A percentile compares a stretch with the other conserved stretches of the same genome.
Conservation (phyloP, 257 asterid genomes). For the Solanum piurae region DNA sequence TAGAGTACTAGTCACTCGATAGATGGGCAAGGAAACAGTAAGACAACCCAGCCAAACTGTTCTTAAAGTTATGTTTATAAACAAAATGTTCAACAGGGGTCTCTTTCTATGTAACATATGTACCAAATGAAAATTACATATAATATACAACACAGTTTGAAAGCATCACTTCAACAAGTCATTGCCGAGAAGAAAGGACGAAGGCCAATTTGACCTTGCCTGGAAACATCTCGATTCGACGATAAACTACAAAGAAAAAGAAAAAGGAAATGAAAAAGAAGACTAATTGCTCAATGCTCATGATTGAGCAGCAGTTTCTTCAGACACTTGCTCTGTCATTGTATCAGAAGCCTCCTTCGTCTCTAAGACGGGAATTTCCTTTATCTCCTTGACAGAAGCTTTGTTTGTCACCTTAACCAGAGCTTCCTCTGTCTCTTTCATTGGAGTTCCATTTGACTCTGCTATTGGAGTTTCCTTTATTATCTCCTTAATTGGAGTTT, state of each 20-base stretch:
- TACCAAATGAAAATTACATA: conserved; percentile 26
- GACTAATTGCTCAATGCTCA: conserved; percentile 12
- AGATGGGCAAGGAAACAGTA: background rate
- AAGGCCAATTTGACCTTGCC: background rate
- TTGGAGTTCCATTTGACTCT: background rate
- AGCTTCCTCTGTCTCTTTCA: conserved; percentile 21
- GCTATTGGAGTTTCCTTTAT: conserved; percentile 1
- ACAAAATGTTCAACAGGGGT: conserved; percentile 6
- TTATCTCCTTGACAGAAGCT: conserved; percentile 1
- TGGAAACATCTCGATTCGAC: conserved; percentile 10
- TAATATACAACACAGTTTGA: conserved; percentile 38
- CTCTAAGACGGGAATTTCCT: background rate
- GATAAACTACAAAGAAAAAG: background rate
- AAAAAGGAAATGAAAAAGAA: conserved; percentile 11
- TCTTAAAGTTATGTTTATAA: conserved; percentile 9
- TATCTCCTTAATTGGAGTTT: conserved; percentile 8
- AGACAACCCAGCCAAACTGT: background rate
- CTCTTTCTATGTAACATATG: conserved; percentile 14
- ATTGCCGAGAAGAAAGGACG: conserved; percentile 14
- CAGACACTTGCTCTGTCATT: conserved; percentile 8
- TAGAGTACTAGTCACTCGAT: background rate
- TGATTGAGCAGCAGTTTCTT: conserved; percentile 21
- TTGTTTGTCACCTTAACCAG: background rate
- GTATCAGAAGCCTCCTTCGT: conserved; percentile 3
- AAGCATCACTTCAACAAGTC: conserved; percentile 19